Base-by-base conservation (phyloP, 1,284 basidiomycete species). In the Trichosporon asahii region DNA sequence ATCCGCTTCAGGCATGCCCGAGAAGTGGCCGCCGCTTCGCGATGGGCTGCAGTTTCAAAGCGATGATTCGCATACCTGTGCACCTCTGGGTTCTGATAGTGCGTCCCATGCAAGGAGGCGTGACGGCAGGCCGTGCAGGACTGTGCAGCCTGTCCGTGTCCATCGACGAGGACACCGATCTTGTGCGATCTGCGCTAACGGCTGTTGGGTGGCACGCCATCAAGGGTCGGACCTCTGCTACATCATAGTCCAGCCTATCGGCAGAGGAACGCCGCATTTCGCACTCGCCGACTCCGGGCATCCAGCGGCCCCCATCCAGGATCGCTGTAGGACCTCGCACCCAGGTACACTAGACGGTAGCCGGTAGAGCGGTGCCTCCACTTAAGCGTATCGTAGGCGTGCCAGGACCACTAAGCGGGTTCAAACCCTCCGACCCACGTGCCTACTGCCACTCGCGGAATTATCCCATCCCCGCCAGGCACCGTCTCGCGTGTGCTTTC, bases 401-500 rank as follows among this genome's bases (percentile, higher is more conserved):
- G 18, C 49, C 49, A 53, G 49, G 49, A 25, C 21, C 21, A 18
- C 21, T 23, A 3, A 3, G 21, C 49, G n/a, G 49, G 25, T 8
- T 21, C 49, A 25, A 53, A 23, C 25, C 49, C 49, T 25, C 49
- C 40, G 4, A 53, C 21, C 49, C 49, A 53, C 49, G 49, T 53
- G 49, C 49, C 49, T 23, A 61, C 27, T 61, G 57, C 57, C 57
- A 61, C 57, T 29, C 27, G 18, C 57, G 57, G 57, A 33, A 31
- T 25, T 61, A 31, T 18, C 18, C 57, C 57, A 65, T 65, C 64
- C 40, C 64, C 40, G 40, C 40, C 64, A 44, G 40, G 25, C 64
- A 40, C 25, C 27, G 6, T 29, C 64, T 46, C 64, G 64, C 64
- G 64, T 40, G 23, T 65, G 64, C 57, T 61, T 61, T 61, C 57